phyloP scores from a whole-genome alignment of 441 rosid genomes.

The Pelargonium citronellum region DNA sequence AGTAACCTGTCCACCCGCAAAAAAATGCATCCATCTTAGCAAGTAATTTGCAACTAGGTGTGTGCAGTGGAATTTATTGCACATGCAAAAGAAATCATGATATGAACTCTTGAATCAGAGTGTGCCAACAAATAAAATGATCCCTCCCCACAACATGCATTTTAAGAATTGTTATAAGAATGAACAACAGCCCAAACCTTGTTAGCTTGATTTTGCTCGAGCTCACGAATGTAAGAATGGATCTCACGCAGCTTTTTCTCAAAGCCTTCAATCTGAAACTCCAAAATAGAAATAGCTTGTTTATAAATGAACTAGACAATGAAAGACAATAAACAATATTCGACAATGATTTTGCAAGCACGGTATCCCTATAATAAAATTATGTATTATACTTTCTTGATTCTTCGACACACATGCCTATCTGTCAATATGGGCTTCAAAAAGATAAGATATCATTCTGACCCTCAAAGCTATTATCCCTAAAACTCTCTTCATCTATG shows the following conservation, averaged over 20 bases:
- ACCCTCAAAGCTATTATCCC: slow-evolving; percentile 10
- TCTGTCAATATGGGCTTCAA: slow-evolving; percentile 2
- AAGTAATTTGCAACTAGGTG: not conserved
- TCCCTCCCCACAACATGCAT: not conserved
- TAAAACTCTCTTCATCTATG: not conserved
- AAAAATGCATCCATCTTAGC: not conserved
- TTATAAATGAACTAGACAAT: not conserved
- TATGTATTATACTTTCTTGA: not conserved
- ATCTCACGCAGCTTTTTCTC: slow-evolving; percentile 39
- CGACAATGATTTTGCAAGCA: not conserved
- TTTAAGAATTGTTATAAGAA: slow-evolving; percentile 17
- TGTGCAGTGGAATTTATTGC: slow-evolving; percentile 9
- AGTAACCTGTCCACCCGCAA: slow-evolving; percentile 50
- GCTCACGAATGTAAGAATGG: slow-evolving; percentile 39
- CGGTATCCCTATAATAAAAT: not conserved
- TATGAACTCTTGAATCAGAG: not conserved
- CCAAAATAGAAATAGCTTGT: slow-evolving; percentile 19
- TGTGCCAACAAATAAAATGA: slow-evolving; percentile 9
- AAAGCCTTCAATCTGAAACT: slow-evolving; percentile 48
- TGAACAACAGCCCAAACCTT: slow-evolving; percentile 48
- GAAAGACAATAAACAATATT: not conserved
- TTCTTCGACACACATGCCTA: not conserved
- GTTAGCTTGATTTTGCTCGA: slow-evolving; percentile 55
- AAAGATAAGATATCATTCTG: slow-evolving; percentile 3
- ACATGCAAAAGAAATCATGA: slow-evolving; percentile 9